phyloP scores from a whole-genome alignment of 2,329 filamentous ascomycete species.

The Penicillium glabrum region DNA sequence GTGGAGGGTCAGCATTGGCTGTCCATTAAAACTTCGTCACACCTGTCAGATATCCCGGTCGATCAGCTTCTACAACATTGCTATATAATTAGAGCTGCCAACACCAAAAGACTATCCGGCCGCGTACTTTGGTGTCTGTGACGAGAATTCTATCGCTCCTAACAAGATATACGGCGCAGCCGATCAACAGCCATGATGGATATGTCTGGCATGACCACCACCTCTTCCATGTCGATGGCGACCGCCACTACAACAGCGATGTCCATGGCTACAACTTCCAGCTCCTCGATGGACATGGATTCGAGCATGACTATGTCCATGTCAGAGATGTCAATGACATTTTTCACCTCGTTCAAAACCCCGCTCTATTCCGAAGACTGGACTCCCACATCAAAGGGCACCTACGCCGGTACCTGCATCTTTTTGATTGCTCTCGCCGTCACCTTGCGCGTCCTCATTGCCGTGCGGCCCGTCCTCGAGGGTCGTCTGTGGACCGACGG shows the following conservation, averaged over 20 bases:
- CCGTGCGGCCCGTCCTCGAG: constrained; percentile 60
- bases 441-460: constrained; percentile 67
- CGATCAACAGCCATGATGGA: background rate
- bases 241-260: background rate
- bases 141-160: background rate
- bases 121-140: background rate
- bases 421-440: constrained; percentile 76
- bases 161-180: background rate
- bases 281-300: constrained; percentile 19
- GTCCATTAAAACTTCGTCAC: background rate
- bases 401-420: constrained; percentile 84
- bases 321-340: constrained; percentile 25
- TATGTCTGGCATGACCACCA: constrained; percentile 1
- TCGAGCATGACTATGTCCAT: constrained; percentile 21
- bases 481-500: constrained; percentile 22
- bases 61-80: background rate
- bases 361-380: constrained; percentile 66
- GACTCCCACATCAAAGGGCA: constrained; percentile 66
- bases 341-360: constrained; percentile 58
- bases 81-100: background rate
- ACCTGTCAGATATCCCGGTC: background rate
- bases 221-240: constrained; percentile 3
- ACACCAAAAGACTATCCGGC: background rate
- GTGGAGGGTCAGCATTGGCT: background rate
- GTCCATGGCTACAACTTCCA: background rate